Conservation (phyloP, 169 alveolate species). For the Cryptosporidium baileyi region DNA sequence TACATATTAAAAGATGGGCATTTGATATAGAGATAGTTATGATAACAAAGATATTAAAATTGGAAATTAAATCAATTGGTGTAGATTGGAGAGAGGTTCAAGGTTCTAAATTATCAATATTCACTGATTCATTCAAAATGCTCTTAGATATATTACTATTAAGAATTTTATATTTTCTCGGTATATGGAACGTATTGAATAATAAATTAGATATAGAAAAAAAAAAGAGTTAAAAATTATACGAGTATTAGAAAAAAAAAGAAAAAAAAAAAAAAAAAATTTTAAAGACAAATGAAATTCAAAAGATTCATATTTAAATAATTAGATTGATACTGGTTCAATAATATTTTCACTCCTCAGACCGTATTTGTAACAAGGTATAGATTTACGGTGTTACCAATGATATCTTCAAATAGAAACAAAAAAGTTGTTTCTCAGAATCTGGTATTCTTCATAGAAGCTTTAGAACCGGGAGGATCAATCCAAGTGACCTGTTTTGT, state of each 20-base stretch:
- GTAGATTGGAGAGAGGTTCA: constrained; percentile 86
- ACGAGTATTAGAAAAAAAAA: neutral
- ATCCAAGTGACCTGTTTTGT: constrained; percentile 45
- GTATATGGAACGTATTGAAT: constrained; percentile 61
- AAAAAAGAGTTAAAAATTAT: neutral
- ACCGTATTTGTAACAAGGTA: constrained; percentile 71
- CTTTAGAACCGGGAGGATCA: constrained; percentile 72
- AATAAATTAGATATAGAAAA: neutral
- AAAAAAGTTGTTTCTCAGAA: constrained; percentile 16
- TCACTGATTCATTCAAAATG: constrained; percentile 71
- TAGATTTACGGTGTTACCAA: constrained; percentile 60
- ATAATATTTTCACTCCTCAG: constrained; percentile 54
- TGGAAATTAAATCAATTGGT: constrained; percentile 80
- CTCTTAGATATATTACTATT: constrained; percentile 68
- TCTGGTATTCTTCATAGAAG: constrained; percentile 65
- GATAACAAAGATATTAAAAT: constrained; percentile 74
- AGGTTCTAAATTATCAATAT: constrained; percentile 74
- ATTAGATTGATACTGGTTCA: neutral
- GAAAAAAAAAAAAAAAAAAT: neutral
- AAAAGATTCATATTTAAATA: neutral
- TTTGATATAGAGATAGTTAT: constrained; percentile 86
- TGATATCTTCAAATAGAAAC: constrained; percentile 25
- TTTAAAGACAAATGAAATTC: neutral
- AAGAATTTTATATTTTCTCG: constrained; percentile 68
- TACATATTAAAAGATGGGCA: constrained; percentile 89